Evolutionary conservation across 106 monocot genomes (phyloP).

Genomic region (Dendrobium catenatum): DNA sequence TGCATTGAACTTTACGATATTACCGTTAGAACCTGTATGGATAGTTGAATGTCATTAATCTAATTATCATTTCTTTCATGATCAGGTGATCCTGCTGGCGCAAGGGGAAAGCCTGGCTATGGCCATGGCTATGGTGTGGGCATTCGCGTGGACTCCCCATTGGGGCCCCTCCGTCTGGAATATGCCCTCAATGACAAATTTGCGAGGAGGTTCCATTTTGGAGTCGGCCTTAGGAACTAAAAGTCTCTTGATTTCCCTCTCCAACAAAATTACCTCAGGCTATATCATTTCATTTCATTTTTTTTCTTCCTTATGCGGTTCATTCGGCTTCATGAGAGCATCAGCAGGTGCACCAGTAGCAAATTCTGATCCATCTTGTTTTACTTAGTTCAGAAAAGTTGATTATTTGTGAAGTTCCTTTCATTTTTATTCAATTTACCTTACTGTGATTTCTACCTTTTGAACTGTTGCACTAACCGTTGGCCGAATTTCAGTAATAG

Average conservation of each 20-base stretch:
- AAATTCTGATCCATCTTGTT: too few relatives aligned
- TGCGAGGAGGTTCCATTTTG: constrained; percentile 80
- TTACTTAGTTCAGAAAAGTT: too few relatives aligned
- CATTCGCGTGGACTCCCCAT: constrained; percentile 75
- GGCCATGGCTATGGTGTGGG: constrained; percentile 85
- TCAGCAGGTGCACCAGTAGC: too few relatives aligned
- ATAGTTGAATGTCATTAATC: not conserved
- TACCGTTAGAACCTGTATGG: not conserved
- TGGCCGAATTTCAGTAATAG: too few relatives aligned
- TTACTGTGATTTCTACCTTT: too few relatives aligned
- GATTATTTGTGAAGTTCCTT: too few relatives aligned
- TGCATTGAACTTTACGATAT: not conserved
- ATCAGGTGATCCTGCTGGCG: constrained; percentile 94
- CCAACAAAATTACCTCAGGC: too few relatives aligned
- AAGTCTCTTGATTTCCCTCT: not conserved
- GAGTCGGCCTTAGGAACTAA: constrained; percentile 80
- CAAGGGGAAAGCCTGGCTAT: constrained; percentile 77
- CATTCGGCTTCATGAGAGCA: too few relatives aligned
- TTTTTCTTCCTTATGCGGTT: too few relatives aligned
- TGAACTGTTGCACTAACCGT: too few relatives aligned
- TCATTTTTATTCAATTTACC: too few relatives aligned
- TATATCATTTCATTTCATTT: too few relatives aligned
- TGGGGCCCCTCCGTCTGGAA: constrained; percentile 81
- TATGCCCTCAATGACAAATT: constrained; percentile 70
- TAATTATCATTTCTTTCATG: constrained; percentile 6